Conservation (phyloP, 148 eudicot species). For the Chenopodium suecicum region DNA sequence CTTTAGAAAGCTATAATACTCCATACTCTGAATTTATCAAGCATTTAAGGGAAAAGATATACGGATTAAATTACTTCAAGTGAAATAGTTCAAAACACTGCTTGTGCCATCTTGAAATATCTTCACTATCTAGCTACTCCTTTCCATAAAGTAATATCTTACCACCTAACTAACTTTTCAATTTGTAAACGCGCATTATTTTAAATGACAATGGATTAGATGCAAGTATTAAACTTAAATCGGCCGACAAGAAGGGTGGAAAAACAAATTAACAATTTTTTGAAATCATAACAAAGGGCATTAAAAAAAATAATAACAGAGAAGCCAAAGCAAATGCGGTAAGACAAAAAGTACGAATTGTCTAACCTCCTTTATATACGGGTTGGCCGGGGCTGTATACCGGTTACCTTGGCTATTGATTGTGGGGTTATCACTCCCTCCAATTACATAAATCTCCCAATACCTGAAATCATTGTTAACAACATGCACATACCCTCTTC, state of each 20-base stretch:
- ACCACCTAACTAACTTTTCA: background rate
- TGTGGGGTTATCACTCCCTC: slow-evolving; percentile 61
- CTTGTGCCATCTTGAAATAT: background rate
- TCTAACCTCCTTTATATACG: slow-evolving; percentile 44
- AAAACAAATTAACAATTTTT: too few relatives aligned
- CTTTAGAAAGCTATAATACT: background rate
- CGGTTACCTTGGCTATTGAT: slow-evolving; percentile 65
- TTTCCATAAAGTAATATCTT: background rate
- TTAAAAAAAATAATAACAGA: too few relatives aligned
- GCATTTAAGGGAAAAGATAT: background rate
- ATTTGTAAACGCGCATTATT: too few relatives aligned
- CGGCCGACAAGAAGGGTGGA: too few relatives aligned
- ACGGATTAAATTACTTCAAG: background rate
- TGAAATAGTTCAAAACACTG: background rate
- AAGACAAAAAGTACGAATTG: background rate
- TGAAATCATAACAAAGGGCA: too few relatives aligned
- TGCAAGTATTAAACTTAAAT: too few relatives aligned
- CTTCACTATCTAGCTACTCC: background rate
- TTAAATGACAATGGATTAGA: too few relatives aligned
- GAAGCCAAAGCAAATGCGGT: too few relatives aligned
- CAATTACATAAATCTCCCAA: slow-evolving; percentile 59
- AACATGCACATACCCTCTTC: slow-evolving; percentile 50
- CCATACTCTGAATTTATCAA: too few relatives aligned
- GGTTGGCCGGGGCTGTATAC: slow-evolving; percentile 41
- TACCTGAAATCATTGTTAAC: slow-evolving; percentile 52